A percentile compares a stretch with the other conserved stretches of the same genome.
These are phyloP conservation scores for Ceratorhiza oryzae-sativae DNA, from an alignment of 1,284 basidiomycete genomes.

Conservation along the genomic window DNA sequence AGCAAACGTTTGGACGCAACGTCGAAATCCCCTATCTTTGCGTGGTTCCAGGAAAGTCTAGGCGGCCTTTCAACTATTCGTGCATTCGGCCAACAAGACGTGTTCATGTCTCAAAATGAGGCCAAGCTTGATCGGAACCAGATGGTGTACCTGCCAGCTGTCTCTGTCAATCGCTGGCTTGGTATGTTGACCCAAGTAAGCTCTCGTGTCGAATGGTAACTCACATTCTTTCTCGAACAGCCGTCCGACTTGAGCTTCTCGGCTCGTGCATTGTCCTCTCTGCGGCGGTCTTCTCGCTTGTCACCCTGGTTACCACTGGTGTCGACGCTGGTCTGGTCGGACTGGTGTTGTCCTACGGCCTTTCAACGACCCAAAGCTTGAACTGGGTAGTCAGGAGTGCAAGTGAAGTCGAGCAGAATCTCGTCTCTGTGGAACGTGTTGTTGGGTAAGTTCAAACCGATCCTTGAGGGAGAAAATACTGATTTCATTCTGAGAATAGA, in stretches of 20 bases:
- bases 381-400: slow-evolving; percentile 92
- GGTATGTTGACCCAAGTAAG: slow-evolving; percentile 65
- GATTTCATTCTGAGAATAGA: slow-evolving; percentile 52
- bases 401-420: slow-evolving; percentile 93
- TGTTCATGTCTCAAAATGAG: slow-evolving; percentile 82
- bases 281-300: slow-evolving; percentile 73
- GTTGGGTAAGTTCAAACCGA: neutral
- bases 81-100: slow-evolving; percentile 72
- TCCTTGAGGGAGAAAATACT: neutral
- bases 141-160: slow-evolving; percentile 76
- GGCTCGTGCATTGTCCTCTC: slow-evolving; percentile 83
- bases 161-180: slow-evolving; percentile 81
- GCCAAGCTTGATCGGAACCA: slow-evolving; percentile 84
- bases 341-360: slow-evolving; percentile 84
- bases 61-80: slow-evolving; percentile 87
- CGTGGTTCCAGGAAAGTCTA: slow-evolving; percentile 66
- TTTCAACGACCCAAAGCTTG: slow-evolving; percentile 80
- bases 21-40: slow-evolving; percentile 89
- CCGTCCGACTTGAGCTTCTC: slow-evolving; percentile 24
- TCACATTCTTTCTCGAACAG: slow-evolving; percentile 40
- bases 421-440: slow-evolving; percentile 86
- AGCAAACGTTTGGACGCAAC: slow-evolving; percentile 87
- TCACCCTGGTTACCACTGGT: slow-evolving; percentile 69
- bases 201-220: neutral
- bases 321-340: slow-evolving; percentile 91